A percentile compares a stretch with the other conserved stretches of the same genome.
Conservation (phyloP, 2,329 filamentous ascomycete genomes). For the Nothophaeocryptopus gaeumannii region DNA sequence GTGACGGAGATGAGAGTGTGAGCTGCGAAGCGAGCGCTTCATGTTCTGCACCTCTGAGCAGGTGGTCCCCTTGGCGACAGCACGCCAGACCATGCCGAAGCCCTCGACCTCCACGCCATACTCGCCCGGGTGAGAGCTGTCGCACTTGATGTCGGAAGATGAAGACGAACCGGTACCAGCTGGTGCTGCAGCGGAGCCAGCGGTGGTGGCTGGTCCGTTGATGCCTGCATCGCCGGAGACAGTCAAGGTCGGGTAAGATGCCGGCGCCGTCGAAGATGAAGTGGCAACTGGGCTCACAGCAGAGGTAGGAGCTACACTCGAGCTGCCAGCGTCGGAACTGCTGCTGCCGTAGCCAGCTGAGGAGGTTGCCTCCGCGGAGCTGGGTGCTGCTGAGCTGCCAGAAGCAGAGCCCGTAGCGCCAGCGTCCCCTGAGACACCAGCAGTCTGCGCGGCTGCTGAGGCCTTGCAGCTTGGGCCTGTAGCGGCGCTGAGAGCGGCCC, state of each 20-base stretch:
- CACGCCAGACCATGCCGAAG: conserved; percentile 38
- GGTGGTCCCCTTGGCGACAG: conserved; percentile 44
- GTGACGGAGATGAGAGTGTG: conserved; percentile 14
- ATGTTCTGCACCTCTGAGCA: conserved; percentile 35
- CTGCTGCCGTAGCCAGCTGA: conserved; percentile 10
- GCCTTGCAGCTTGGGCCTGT: conserved; percentile 23
- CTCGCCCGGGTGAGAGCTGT: conserved; percentile 24
- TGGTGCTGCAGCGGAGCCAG: conserved; percentile 12
- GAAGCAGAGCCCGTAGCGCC: conserved; percentile 1
- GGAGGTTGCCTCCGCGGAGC: conserved; percentile 15
- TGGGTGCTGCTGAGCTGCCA: conserved; percentile 5
- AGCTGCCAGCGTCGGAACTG: conserved; percentile 2
- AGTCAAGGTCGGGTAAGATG: conserved; percentile 4
- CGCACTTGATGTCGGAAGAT: conserved; percentile 4
- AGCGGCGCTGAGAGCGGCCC: conserved; percentile 2
- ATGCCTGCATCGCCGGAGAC: conserved; percentile 14
- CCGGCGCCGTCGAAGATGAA: neutral
- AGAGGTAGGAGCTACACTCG: conserved; percentile 3
- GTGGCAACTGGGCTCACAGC: conserved; percentile 1
- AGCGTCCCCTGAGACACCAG: conserved; percentile 6
- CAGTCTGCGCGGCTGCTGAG: conserved; percentile 14
- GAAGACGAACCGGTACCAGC: conserved; percentile 9
- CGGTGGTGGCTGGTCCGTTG: conserved; percentile 5
- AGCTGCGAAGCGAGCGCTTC: conserved; percentile 15
- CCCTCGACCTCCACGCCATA: conserved; percentile 47